Conservation (phyloP, 352 stramenopile genomes). For the Globisporangium carolinianum region DNA sequence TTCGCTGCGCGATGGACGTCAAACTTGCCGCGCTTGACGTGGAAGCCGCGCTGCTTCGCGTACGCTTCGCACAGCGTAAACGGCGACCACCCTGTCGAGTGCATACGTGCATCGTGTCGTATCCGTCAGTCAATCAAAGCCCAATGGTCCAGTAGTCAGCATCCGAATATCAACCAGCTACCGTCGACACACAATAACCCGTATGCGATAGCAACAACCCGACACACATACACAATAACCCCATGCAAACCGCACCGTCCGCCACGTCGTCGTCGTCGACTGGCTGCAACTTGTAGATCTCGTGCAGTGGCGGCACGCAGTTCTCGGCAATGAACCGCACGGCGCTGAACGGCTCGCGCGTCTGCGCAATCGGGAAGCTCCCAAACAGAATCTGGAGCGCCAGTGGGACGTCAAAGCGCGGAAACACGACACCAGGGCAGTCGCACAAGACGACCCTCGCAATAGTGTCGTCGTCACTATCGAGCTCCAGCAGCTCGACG, state of each 20-base stretch:
- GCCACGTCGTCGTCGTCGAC: slow-evolving; percentile 68
- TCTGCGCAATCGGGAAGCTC: slow-evolving; percentile 81
- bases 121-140: neutral
- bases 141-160: neutral
- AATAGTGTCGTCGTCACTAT: slow-evolving; percentile 26
- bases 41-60: slow-evolving; percentile 64
- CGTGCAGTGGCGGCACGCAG: slow-evolving; percentile 55
- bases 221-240: neutral
- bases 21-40: slow-evolving; percentile 62
- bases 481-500: slow-evolving; percentile 42
- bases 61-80: slow-evolving; percentile 75
- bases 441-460: slow-evolving; percentile 64
- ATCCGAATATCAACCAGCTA: neutral
- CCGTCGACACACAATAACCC: neutral
- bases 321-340: slow-evolving; percentile 84
- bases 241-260: slow-evolving; percentile 16
- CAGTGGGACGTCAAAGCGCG: slow-evolving; percentile 58
- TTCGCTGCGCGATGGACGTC: slow-evolving; percentile 78
- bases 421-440: slow-evolving; percentile 78
- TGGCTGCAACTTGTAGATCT: slow-evolving; percentile 74
- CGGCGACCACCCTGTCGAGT: slow-evolving; percentile 48
- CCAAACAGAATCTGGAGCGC: slow-evolving; percentile 76
- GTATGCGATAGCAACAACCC: too few species aligned
- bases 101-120: neutral
- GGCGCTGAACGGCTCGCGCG: slow-evolving; percentile 78